Percentiles rank a stretch among this genome's conserved stretches.
Evolutionary conservation across 208 protist species (phyloP).

Genomic region (Wallacemonas rigidus): DNA sequence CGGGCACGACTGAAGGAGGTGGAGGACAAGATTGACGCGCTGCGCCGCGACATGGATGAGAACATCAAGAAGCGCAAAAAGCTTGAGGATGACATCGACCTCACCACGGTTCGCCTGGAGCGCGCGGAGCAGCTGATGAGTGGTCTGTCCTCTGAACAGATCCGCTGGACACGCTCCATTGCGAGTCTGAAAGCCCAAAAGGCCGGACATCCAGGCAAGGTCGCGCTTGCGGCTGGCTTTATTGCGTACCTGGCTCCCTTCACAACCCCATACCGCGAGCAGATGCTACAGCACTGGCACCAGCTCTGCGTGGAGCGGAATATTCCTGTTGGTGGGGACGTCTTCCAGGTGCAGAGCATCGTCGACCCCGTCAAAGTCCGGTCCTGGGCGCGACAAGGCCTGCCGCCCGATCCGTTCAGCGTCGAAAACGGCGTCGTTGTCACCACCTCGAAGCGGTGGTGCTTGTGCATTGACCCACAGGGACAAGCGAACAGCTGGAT

Average conservation of each 20-base stretch:
- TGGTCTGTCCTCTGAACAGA: slow-evolving; percentile 86
- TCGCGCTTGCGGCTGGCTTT: slow-evolving; percentile 88
- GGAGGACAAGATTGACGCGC: slow-evolving; percentile 77
- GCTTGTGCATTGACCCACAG: slow-evolving; percentile 95
- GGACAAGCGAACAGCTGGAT: slow-evolving; percentile 97
- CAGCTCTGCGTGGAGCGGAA: slow-evolving; percentile 56
- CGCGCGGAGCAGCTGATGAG: slow-evolving; percentile 91
- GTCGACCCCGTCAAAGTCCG: slow-evolving; percentile 92
- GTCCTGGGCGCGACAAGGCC: slow-evolving; percentile 93
- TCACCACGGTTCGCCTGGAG: slow-evolving; percentile 86
- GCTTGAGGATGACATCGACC: slow-evolving; percentile 93
- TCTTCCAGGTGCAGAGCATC: slow-evolving; percentile 88
- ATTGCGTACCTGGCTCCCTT: slow-evolving; percentile 94
- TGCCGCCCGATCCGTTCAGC: slow-evolving; percentile 94
- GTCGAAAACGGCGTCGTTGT: slow-evolving; percentile 93
- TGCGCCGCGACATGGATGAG: slow-evolving; percentile 85
- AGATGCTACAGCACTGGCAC: slow-evolving; percentile 74
- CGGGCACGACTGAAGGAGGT: slow-evolving; percentile 75
- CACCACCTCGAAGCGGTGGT: slow-evolving; percentile 91
- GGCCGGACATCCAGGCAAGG: slow-evolving; percentile 63
- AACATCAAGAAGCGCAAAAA: slow-evolving; percentile 90
- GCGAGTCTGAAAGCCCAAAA: slow-evolving; percentile 62
- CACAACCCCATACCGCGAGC: slow-evolving; percentile 82
- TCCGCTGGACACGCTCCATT: slow-evolving; percentile 77
- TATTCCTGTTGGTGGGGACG: slow-evolving; percentile 63